Evolutionary conservation across 148 eudicot genomes (phyloP).

Genomic region (Drosera capensis): DNA sequence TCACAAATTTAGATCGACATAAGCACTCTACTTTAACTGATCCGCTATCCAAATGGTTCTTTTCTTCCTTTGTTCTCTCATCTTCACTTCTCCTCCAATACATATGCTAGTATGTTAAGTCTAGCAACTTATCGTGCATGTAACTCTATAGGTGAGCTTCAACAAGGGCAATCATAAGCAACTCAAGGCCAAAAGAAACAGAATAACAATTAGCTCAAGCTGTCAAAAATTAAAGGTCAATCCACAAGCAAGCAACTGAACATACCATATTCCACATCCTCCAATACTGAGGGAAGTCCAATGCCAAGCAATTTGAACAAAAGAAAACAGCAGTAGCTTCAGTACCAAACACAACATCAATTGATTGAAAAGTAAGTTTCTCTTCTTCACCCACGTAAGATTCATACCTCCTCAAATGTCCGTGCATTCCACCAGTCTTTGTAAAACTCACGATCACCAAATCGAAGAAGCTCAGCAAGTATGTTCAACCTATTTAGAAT

Average conservation of each 20-base stretch:
- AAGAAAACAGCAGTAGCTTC: constrained; percentile 6
- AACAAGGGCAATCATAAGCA: no score
- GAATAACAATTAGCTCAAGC: no score
- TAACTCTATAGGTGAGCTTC: no score
- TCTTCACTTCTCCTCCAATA: no score
- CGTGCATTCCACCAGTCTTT: constrained; percentile 99
- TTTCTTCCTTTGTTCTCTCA: no score
- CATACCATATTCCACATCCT: constrained; percentile 99
- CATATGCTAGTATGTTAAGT: no score
- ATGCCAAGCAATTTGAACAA: constrained; percentile 3
- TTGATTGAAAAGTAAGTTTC: constrained; percentile 1
- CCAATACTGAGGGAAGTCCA: constrained; percentile 70
- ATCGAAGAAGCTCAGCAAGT: constrained; percentile 81
- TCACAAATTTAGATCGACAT: no score
- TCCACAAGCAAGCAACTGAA: constrained; percentile 4
- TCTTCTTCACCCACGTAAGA: neutral
- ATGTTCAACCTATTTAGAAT: constrained; percentile 57
- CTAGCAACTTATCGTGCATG: no score
- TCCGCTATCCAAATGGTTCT: no score
- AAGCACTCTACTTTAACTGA: no score
- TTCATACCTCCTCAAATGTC: constrained; percentile 86
- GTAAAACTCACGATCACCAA: constrained; percentile 98
- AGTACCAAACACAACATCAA: constrained; percentile 12
- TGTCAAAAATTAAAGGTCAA: neutral
- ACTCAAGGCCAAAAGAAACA: no score